phyloP scores from a whole-genome alignment of 495 filamentous ascomycete species.

The Penicillium mononematosum region DNA sequence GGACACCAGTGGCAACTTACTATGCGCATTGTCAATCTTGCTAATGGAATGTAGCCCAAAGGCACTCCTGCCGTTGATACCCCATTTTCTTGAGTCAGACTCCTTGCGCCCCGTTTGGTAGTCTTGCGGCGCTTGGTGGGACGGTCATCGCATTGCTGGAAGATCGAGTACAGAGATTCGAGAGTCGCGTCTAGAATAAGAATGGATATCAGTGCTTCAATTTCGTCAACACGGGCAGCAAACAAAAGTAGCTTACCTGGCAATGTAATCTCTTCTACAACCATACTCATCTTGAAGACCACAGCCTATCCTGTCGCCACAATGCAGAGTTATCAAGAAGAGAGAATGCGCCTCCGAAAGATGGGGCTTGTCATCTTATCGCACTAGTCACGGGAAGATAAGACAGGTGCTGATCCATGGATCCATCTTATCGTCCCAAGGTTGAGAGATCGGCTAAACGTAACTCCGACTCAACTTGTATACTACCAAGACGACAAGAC shows the following conservation, averaged over 20 bases:
- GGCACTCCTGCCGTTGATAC: slow-evolving; percentile 25
- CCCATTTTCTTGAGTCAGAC: slow-evolving; percentile 23
- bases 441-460: background rate
- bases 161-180: slow-evolving; percentile 25
- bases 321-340: background rate
- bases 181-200: slow-evolving; percentile 27
- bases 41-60: slow-evolving; percentile 39
- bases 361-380: background rate
- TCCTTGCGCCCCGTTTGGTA: slow-evolving; percentile 17
- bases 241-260: slow-evolving; percentile 20
- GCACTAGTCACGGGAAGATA: slow-evolving; percentile 1
- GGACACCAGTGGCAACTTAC: slow-evolving; percentile 25
- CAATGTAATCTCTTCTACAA: slow-evolving; percentile 22
- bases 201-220: slow-evolving; percentile 13
- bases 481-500: background rate
- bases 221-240: background rate
- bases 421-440: background rate
- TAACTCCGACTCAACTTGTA: background rate
- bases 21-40: slow-evolving; percentile 33
- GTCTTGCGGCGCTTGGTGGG: slow-evolving; percentile 42
- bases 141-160: slow-evolving; percentile 24
- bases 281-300: slow-evolving; percentile 28
- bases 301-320: slow-evolving; percentile 7
- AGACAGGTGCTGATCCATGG: background rate
- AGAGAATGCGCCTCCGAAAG: background rate